Conservation (phyloP, 768 basidiomycete species). For the Rhizopogon vinicolor region DNA sequence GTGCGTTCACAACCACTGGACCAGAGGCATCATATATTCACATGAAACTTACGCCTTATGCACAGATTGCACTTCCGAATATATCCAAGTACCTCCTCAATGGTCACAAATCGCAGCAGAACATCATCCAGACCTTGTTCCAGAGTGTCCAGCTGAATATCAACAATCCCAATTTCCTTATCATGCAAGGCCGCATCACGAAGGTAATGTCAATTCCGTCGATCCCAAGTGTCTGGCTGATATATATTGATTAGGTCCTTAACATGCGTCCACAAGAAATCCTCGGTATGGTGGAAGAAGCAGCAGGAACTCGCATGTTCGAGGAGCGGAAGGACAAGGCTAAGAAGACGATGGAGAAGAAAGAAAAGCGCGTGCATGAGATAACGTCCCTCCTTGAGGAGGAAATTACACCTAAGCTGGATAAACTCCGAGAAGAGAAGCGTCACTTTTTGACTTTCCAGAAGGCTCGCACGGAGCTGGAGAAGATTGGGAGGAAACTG, state of each 20-base stretch:
- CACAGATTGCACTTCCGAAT: constrained; percentile 87
- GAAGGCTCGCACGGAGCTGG: constrained; percentile 83
- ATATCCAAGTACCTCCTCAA: constrained; percentile 94
- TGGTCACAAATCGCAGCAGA: constrained; percentile 89
- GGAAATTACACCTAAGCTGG: constrained; percentile 92
- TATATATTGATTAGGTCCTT: constrained; percentile 50
- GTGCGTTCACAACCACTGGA: constrained; percentile 35
- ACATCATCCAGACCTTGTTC: constrained; percentile 83
- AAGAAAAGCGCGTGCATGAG: constrained; percentile 93
- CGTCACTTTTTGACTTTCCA: constrained; percentile 86
- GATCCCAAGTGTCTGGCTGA: neutral
- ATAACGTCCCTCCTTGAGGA: constrained; percentile 74
- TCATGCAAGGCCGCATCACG: constrained; percentile 99
- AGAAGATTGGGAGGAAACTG: constrained; percentile 74
- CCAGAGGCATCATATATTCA: neutral
- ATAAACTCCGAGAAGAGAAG: constrained; percentile 87
- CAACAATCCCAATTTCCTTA: constrained; percentile 99
- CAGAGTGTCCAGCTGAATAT: constrained; percentile 98
- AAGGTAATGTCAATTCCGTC: constrained; percentile 50
- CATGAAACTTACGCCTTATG: constrained; percentile 1
- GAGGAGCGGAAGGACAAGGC: constrained; percentile 98
- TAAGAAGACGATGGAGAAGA: constrained; percentile 92
- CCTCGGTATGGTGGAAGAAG: constrained; percentile 97
- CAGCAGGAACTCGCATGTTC: constrained; percentile 98
- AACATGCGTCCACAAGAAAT: constrained; percentile 99